Evolutionary conservation across 306 rosid genomes (phyloP).

Genomic region (Quercus robur): DNA sequence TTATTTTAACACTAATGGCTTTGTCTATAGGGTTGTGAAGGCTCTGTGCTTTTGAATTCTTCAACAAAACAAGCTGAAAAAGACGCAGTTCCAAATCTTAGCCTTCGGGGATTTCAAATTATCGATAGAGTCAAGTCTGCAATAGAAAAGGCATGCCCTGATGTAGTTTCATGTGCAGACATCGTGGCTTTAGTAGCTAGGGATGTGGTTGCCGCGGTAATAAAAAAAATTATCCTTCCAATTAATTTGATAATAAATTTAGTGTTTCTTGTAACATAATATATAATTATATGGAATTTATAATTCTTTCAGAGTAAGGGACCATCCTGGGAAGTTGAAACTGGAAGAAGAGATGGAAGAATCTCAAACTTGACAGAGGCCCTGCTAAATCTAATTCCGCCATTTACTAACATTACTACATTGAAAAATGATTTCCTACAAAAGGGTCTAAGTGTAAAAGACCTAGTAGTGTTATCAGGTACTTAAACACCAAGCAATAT

Average conservation of each 20-base stretch:
- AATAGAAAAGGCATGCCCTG: conserved; percentile 24
- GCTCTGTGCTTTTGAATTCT: conserved; percentile 36
- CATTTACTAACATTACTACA: background rate
- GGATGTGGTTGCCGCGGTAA: conserved; percentile 31
- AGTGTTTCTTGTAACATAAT: background rate
- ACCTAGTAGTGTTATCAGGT: background rate
- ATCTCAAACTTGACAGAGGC: background rate
- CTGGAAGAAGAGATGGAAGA: background rate
- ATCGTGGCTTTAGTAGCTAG: conserved; percentile 33
- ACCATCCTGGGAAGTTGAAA: conserved; percentile 1
- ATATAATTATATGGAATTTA: background rate
- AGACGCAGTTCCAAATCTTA: background rate
- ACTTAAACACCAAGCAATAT: background rate
- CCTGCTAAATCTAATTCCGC: background rate
- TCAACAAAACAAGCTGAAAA: conserved; percentile 26
- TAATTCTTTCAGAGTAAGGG: background rate
- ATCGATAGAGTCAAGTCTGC: background rate
- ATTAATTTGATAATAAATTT: background rate
- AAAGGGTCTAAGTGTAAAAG: background rate
- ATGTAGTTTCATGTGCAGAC: conserved; percentile 51
- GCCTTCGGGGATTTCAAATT: background rate
- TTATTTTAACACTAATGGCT: background rate
- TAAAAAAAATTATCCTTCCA: too few relatives aligned
- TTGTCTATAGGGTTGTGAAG: conserved; percentile 46
- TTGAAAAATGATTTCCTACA: background rate